Evolutionary conservation across 1,284 basidiomycete genomes (phyloP), one percentile per base, ranked within the genome.

Genomic region (Calocybe gambosa): DNA sequence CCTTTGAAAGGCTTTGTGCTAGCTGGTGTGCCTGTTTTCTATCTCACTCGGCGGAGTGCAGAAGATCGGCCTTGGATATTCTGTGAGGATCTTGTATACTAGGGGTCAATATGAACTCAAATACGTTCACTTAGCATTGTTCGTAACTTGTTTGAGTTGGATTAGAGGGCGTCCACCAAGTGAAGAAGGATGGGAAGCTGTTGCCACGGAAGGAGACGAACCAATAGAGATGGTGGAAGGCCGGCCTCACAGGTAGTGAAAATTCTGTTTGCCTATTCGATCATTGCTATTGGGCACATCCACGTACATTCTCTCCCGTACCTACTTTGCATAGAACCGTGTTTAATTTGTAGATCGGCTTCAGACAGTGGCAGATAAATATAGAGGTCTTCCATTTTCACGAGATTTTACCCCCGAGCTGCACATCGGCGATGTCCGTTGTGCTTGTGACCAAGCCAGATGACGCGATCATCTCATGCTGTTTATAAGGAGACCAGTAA

Each of bases 21-120:
- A 39, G 76, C 80, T 37, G 91, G 91, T 3, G 68, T 93, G 41
- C 91, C 91, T 2, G 77, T 93, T 51, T 94, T 92, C 59, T 93
- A 90, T 60, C 62, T 92, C 42, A 91, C 89, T 4, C 82, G 77
- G 54, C 70, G 68, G 49, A 68, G 65, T 51, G 70, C 73, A 42
- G 66, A 70, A 21, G 66, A 73, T 25, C 59, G 69, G 21, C 69
- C 79, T 28, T 64, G 67, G 31, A 60, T 77, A 41, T 56, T 75
- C 37, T 56, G 82, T 82, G 55, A 64, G 77, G 66, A 13, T 10
- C 13, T 26, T 29, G 45, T 39, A 25, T 26, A 29, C 13, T 23
- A 6, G 13, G 31, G 7, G 20, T 26, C 2, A 15, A 16, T 31
- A 2, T 15, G 29, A 20, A 39, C 38, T 13, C 8, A 29, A 15